These are phyloP conservation scores for Salix purpurea DNA, from an alignment of 345 rosid genomes.

Conservation along the genomic window DNA sequence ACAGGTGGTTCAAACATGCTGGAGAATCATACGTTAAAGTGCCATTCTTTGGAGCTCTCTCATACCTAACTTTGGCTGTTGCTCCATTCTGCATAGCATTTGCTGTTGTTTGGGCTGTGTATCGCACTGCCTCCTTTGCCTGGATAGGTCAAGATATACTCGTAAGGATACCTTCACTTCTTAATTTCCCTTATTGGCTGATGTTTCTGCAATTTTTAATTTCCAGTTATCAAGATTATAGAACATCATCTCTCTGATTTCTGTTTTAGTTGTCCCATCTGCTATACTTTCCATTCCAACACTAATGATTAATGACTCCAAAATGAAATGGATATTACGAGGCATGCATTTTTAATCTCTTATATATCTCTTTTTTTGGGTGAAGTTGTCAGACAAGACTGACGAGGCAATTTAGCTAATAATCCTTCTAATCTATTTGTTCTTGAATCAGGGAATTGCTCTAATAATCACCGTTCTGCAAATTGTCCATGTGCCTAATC, in stretches of 20 bases:
- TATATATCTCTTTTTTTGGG: background rate
- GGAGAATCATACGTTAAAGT: slow-evolving; percentile 69
- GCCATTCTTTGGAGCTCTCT: slow-evolving; percentile 81
- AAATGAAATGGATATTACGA: background rate
- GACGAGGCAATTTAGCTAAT: slow-evolving; percentile 8
- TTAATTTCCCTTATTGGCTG: background rate
- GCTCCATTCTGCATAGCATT: slow-evolving; percentile 87
- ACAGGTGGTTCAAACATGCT: slow-evolving; percentile 78
- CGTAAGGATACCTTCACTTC: slow-evolving; percentile 44
- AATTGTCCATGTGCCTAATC: slow-evolving; percentile 92
- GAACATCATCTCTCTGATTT: background rate
- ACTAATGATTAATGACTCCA: background rate
- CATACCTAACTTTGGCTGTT: slow-evolving; percentile 78
- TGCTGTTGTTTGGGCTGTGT: slow-evolving; percentile 89
- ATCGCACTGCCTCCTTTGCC: slow-evolving; percentile 55
- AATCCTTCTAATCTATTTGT: slow-evolving; percentile 5
- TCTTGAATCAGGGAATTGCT: slow-evolving; percentile 74
- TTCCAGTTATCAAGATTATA: background rate
- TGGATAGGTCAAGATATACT: slow-evolving; percentile 99
- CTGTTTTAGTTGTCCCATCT: background rate
- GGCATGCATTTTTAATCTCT: background rate
- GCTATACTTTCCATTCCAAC: background rate
- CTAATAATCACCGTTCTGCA: slow-evolving; percentile 91
- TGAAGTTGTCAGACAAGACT: background rate
- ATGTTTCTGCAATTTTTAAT: background rate